Percentiles rank a stretch among this genome's conserved stretches.
Evolutionary conservation across 805 yeast genomes (phyloP).

Genomic region (Sugiyamaella marilandica): DNA sequence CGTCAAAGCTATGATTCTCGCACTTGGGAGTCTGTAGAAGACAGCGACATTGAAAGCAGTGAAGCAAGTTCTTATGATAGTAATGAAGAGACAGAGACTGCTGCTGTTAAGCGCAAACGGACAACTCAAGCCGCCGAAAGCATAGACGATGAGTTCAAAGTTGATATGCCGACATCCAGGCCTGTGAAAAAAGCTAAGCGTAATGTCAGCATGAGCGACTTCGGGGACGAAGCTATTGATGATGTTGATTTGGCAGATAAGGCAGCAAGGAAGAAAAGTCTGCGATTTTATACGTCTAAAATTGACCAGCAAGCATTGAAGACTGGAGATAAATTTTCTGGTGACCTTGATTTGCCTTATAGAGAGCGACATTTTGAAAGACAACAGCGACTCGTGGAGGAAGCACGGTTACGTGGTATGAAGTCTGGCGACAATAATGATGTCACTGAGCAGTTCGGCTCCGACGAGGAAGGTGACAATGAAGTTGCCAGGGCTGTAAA

Average conservation of each 20-base stretch:
- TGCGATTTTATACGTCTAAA: conserved; percentile 94
- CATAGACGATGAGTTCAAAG: conserved; percentile 41
- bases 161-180: conserved; percentile 45
- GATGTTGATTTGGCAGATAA: conserved; percentile 86
- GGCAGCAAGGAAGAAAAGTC: conserved; percentile 67
- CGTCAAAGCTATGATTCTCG: too few species aligned
- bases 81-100: neutral
- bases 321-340: conserved; percentile 48
- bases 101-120: neutral
- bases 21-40: too few species aligned
- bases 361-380: conserved; percentile 86
- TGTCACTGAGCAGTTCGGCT: conserved; percentile 20
- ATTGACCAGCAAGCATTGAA: conserved; percentile 75
- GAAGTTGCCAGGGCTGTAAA: conserved; percentile 8
- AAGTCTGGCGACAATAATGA: conserved; percentile 48
- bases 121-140: conserved; percentile 3
- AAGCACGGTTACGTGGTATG: conserved; percentile 80
- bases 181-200: conserved; percentile 37
- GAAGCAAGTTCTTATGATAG: too few species aligned
- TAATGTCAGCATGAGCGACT: conserved; percentile 21
- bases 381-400: conserved; percentile 79
- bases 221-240: conserved; percentile 63
- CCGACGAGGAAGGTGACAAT: conserved; percentile 33
- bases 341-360: conserved; percentile 90
- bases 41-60: neutral